phyloP scores from a whole-genome alignment of 225 moss, liverwort and hornwort species.

The Rhytidiadelphus loreus region DNA sequence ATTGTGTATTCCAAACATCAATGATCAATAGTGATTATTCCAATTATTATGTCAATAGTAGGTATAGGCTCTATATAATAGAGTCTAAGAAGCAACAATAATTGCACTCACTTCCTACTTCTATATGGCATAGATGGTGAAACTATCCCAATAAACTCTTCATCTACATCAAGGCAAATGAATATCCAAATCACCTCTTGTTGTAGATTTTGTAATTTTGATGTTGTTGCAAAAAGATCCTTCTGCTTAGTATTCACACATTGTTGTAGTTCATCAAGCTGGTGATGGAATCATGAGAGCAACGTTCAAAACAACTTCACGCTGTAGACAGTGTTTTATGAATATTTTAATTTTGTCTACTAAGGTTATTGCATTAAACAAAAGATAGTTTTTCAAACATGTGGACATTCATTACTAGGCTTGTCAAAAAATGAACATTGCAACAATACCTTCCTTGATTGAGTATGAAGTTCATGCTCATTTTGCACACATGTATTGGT shows the following conservation, averaged over 20 bases:
- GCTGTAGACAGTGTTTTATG: neutral
- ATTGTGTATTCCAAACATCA: neutral
- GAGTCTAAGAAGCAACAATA: neutral
- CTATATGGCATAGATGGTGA: neutral
- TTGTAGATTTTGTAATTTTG: conserved; percentile 6
- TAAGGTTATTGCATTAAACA: neutral
- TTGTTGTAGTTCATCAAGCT: conserved; percentile 25
- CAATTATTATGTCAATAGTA: neutral
- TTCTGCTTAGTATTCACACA: neutral
- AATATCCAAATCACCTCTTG: conserved; percentile 5
- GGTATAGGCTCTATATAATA: fast-evolving
- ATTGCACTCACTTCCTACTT: neutral
- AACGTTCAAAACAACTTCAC: neutral
- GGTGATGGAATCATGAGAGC: neutral
- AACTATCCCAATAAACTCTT: neutral
- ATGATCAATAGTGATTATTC: neutral
- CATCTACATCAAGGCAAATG: neutral
- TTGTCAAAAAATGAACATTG: neutral
- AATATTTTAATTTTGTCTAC: neutral
- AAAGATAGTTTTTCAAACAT: neutral
- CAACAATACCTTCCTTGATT: conserved; percentile 11
- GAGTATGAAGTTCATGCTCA: conserved; percentile 27
- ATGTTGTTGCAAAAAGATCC: neutral
- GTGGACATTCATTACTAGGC: neutral
- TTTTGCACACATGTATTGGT: conserved; percentile 30